phyloP scores from a whole-genome alignment of 176 grass and related monocot species.

The Ensete glaucum region DNA sequence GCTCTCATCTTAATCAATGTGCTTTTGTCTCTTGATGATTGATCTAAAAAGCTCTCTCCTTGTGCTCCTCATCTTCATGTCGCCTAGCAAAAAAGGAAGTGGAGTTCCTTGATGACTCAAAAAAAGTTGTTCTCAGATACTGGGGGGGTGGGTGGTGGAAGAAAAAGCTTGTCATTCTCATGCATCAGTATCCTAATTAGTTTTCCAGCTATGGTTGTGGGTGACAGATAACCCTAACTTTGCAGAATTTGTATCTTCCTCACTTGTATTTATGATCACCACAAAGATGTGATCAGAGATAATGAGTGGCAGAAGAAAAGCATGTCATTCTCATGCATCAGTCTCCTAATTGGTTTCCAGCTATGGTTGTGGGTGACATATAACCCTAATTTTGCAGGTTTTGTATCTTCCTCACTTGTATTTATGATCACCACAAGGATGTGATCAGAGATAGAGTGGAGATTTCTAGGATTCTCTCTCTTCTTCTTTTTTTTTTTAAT shows the following conservation, averaged over 20 bases:
- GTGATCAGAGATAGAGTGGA: background rate
- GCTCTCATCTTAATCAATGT: too few relatives aligned
- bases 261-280: too few relatives aligned
- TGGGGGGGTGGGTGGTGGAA: background rate
- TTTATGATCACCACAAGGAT: too few relatives aligned
- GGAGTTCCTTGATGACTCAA: background rate
- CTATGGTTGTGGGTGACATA: background rate
- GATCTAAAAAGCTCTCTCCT: too few relatives aligned
- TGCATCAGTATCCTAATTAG: background rate
- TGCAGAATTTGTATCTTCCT: too few relatives aligned
- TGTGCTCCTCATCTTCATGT: too few relatives aligned
- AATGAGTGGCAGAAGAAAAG: background rate
- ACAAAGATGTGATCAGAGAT: too few relatives aligned
- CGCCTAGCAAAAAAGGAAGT: background rate
- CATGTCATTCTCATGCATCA: background rate
- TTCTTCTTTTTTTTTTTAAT: too few relatives aligned
- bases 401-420: too few relatives aligned
- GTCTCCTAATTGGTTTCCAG: background rate
- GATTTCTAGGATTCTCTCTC: too few relatives aligned
- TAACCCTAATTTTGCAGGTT: background rate
- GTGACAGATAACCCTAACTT: background rate
- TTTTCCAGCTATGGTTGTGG: background rate
- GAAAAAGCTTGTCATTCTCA: background rate
- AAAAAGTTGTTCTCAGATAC: background rate
- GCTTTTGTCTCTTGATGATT: too few relatives aligned